Percentiles rank a stretch among this genome's conserved stretches.
These are phyloP conservation scores for Brasilioporus rufonigricans DNA, from an alignment of 768 basidiomycete genomes.

Conservation along the genomic window DNA sequence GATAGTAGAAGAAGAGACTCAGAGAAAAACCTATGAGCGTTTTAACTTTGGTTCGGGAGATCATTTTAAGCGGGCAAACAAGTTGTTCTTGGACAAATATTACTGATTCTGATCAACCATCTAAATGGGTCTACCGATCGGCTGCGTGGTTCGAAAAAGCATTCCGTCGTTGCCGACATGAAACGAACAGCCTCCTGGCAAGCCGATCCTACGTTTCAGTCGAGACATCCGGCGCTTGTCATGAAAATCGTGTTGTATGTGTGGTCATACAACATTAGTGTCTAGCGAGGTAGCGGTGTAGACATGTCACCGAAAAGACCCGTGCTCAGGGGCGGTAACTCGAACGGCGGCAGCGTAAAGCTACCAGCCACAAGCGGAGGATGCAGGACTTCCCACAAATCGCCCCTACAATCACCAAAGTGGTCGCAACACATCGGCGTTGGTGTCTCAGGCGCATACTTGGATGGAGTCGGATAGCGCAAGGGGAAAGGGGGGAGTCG, in stretches of 20 bases:
- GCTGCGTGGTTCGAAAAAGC: too few species aligned
- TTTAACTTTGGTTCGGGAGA: too few species aligned
- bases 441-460: conserved; percentile 23
- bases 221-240: background rate
- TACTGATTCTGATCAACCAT: too few species aligned
- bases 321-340: conserved; percentile 17
- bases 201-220: background rate
- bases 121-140: too few species aligned
- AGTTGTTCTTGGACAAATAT: too few species aligned
- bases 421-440: conserved; percentile 27
- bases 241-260: background rate
- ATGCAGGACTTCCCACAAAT: conserved; percentile 26
- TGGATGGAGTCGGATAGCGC: background rate
- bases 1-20: too few species aligned
- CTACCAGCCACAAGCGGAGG: conserved; percentile 18
- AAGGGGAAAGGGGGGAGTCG: conserved; percentile 14
- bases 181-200: background rate
- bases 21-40: too few species aligned
- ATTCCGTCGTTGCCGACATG: too few species aligned
- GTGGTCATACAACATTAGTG: background rate
- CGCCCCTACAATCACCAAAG: conserved; percentile 21
- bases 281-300: background rate
- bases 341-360: conserved; percentile 25
- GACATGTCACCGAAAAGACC: conserved; percentile 11
- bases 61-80: too few species aligned